Percentiles rank a stretch among this genome's conserved stretches.
phyloP scores from a whole-genome alignment of 257 asterid genomes.

The Jacaranda copaia region DNA sequence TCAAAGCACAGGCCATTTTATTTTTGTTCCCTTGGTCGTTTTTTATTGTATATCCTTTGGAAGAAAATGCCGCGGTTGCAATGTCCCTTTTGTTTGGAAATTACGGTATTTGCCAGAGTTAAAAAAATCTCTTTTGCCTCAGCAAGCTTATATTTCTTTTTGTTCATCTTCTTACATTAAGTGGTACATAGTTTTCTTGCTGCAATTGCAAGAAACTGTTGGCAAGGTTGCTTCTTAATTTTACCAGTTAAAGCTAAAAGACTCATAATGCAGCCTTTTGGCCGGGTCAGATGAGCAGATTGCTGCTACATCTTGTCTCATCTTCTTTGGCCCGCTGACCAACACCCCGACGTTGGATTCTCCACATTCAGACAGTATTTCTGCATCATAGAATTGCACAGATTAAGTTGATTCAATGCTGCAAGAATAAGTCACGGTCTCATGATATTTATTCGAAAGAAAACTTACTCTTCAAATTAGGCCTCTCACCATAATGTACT shows the following conservation, averaged over 20 bases:
- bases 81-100: neutral
- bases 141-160: neutral
- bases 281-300: conserved; percentile 49
- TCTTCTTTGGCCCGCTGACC: conserved; percentile 60
- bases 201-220: neutral
- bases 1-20: conserved; percentile 28
- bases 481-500: conserved; percentile 58
- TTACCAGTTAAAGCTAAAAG: conserved; percentile 64
- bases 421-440: neutral
- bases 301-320: conserved; percentile 58
- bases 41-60: conserved; percentile 34
- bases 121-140: neutral
- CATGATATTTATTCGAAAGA: neutral
- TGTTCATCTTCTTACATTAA: no score
- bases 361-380: conserved; percentile 37
- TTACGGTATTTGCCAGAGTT: neutral
- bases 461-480: conserved; percentile 57
- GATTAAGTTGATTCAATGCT: neutral
- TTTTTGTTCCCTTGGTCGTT: neutral
- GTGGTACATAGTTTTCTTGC: neutral
- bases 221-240: neutral
- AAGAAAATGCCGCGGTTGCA: conserved; percentile 25
- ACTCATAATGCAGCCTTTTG: conserved; percentile 46
- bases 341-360: conserved; percentile 46
- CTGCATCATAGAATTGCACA: conserved; percentile 34